Evolutionary conservation across 78 protist species (phyloP).

Genomic region (Speleostelium caveatum): DNA sequence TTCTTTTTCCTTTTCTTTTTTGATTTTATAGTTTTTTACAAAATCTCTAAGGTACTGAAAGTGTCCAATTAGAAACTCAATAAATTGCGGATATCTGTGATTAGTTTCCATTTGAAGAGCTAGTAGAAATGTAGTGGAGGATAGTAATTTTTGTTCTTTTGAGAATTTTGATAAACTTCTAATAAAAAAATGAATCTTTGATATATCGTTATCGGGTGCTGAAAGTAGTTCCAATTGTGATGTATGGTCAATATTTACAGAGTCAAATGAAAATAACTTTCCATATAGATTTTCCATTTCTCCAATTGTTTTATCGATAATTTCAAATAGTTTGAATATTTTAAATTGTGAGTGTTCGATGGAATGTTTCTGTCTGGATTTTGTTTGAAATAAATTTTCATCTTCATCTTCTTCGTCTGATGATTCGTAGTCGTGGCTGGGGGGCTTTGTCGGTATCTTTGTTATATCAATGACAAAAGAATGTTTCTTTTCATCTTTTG

Average conservation of each 20-base stretch:
- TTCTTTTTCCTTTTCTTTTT: not conserved
- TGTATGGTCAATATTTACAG: not conserved
- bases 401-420: not conserved
- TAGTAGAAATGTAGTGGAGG: not conserved
- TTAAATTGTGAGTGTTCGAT: constrained; percentile 18
- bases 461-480: not conserved
- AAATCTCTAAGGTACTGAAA: not conserved
- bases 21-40: not conserved
- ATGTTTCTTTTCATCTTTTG: not conserved
- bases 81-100: not conserved
- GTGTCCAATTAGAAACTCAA: not conserved
- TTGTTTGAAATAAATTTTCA: not conserved
- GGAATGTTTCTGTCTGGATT: not conserved
- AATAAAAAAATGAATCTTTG: not conserved
- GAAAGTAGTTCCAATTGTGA: not conserved
- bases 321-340: constrained; percentile 9
- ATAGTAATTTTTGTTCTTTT: constrained; percentile 14
- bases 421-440: not conserved
- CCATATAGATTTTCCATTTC: not conserved
- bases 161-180: not conserved
- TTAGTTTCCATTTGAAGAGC: constrained; percentile 2
- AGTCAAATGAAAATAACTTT: not conserved
- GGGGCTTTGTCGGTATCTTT: not conserved
- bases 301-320: not conserved
- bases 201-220: not conserved